Percentiles rank a stretch among this genome's conserved stretches.
These are phyloP conservation scores for Oryza meridionalis DNA, from an alignment of 176 grass and related monocot genomes.

Conservation along the genomic window DNA sequence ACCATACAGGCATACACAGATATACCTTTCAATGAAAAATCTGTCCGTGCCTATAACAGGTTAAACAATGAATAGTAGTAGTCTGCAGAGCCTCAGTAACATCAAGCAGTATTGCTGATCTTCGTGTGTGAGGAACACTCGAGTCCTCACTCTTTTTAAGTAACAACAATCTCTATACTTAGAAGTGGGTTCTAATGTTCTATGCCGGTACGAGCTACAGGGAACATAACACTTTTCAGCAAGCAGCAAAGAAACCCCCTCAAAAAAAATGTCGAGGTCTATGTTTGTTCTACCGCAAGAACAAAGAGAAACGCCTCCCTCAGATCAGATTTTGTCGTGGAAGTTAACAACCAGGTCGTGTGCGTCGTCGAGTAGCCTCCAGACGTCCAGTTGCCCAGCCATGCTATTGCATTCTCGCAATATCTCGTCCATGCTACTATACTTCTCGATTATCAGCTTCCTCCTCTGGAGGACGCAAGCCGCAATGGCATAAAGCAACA, in stretches of 20 bases:
- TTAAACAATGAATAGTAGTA: constrained; percentile 54
- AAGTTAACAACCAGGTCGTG: constrained; percentile 91
- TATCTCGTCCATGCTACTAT: constrained; percentile 97
- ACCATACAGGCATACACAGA: background rate
- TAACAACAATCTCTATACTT: constrained; percentile 56
- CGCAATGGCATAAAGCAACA: constrained; percentile 89
- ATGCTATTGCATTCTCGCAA: constrained; percentile 91
- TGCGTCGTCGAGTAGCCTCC: constrained; percentile 91
- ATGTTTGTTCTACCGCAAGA: background rate
- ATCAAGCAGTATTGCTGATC: constrained; percentile 31
- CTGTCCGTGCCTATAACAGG: constrained; percentile 46
- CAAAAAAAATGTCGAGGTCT: constrained; percentile 16
- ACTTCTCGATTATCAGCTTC: constrained; percentile 94
- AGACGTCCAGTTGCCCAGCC: constrained; percentile 87
- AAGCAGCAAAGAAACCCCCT: constrained; percentile 14
- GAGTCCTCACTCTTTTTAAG: constrained; percentile 38
- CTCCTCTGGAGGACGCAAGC: constrained; percentile 91
- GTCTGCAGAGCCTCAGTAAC: constrained; percentile 39
- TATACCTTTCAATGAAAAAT: background rate
- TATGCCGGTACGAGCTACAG: background rate
- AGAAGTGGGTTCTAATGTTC: constrained; percentile 41
- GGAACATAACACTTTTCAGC: constrained; percentile 24
- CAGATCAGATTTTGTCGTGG: constrained; percentile 85
- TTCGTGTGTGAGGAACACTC: constrained; percentile 21
- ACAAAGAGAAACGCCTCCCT: constrained; percentile 28